Conservation (phyloP, 2,329 filamentous ascomycete species). For the Calonectria hongkongensis region DNA sequence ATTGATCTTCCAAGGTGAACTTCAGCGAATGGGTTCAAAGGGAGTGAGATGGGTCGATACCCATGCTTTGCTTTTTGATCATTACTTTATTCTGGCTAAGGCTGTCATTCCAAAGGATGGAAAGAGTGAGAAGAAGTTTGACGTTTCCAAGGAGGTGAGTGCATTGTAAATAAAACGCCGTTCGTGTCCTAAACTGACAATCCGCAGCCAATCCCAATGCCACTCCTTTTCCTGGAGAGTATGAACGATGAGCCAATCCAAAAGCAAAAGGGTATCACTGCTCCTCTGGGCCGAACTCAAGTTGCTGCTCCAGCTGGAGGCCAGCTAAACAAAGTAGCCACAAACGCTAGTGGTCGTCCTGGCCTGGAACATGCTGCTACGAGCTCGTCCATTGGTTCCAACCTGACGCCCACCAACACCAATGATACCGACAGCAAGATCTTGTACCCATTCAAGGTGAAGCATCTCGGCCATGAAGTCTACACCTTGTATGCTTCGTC, state of each 20-base stretch:
- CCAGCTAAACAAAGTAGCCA: conserved; percentile 74
- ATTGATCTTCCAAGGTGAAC: conserved; percentile 90
- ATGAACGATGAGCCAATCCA: conserved; percentile 93
- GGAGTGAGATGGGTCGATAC: conserved; percentile 96
- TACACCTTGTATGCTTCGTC: conserved; percentile 93
- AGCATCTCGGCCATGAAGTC: conserved; percentile 94
- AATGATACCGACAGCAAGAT: conserved; percentile 88
- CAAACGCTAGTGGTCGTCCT: conserved; percentile 72
- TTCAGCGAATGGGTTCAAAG: conserved; percentile 91
- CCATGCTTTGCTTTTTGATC: conserved; percentile 94
- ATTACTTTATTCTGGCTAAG: conserved; percentile 96
- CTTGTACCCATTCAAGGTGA: conserved; percentile 95
- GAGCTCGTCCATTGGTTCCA: conserved; percentile 77
- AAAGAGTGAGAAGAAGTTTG: conserved; percentile 87
- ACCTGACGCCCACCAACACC: conserved; percentile 64
- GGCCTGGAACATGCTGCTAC: conserved; percentile 82
- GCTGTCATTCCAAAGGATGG: conserved; percentile 81
- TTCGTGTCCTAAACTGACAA: conserved; percentile 50
- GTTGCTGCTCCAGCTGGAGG: conserved; percentile 76
- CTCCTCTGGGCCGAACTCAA: conserved; percentile 75
- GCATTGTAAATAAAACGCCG: background rate
- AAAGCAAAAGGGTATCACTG: conserved; percentile 85
- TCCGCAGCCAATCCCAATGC: conserved; percentile 91
- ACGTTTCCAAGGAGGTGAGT: conserved; percentile 90
- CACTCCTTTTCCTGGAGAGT: conserved; percentile 92